Evolutionary conservation across 2,329 filamentous ascomycete genomes (phyloP).

Genomic region (Ophiosphaerella narmari): DNA sequence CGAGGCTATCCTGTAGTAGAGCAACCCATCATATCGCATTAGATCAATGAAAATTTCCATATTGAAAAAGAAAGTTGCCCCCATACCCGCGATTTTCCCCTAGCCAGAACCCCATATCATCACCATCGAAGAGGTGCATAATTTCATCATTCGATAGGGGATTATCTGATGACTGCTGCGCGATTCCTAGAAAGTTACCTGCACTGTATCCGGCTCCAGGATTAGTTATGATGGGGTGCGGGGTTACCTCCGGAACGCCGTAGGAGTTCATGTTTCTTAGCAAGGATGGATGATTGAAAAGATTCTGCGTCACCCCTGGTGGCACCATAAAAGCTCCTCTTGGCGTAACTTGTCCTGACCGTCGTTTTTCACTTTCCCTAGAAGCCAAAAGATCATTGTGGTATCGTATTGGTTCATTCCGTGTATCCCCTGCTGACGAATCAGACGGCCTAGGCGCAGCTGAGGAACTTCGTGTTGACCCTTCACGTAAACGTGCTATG

Average conservation of each 20-base stretch:
- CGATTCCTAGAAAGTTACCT: slow-evolving; percentile 28
- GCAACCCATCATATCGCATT: neutral
- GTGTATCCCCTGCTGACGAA: neutral
- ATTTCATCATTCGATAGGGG: slow-evolving; percentile 29
- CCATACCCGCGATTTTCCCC: slow-evolving; percentile 9
- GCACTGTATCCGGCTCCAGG: slow-evolving; percentile 9
- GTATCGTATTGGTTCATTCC: neutral
- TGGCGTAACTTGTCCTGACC: neutral
- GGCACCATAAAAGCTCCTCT: neutral
- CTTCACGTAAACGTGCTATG: slow-evolving; percentile 12
- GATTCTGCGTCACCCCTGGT: neutral
- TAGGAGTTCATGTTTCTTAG: too few relatives aligned
- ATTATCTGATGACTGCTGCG: slow-evolving; percentile 29
- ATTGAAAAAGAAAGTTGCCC: slow-evolving; percentile 3
- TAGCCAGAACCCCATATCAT: slow-evolving; percentile 24
- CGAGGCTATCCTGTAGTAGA: neutral
- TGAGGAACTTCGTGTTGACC: slow-evolving; percentile 11
- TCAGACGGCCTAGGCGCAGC: neutral
- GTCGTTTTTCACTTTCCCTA: neutral
- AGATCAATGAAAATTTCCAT: neutral
- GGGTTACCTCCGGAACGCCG: too few relatives aligned
- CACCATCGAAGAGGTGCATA: slow-evolving; percentile 27
- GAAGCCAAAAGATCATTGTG: neutral
- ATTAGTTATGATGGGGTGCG: neutral
- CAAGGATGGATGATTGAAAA: neutral